These are phyloP conservation scores for Huntiella decipiens DNA, from an alignment of 2,329 filamentous ascomycete species.

Conservation along the genomic window DNA sequence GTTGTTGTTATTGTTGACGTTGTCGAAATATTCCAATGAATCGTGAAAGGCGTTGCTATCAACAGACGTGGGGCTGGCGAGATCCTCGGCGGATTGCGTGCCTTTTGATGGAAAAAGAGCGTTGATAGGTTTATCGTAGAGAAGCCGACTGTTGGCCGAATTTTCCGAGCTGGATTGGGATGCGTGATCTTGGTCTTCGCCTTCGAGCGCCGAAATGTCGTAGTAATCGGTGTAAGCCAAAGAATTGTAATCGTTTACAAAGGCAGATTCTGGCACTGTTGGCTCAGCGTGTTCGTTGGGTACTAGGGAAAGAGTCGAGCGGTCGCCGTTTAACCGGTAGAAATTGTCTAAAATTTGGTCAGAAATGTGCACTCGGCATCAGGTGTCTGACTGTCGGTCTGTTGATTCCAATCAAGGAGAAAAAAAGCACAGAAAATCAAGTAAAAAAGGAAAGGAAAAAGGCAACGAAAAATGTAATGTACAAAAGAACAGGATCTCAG, in stretches of 20 bases:
- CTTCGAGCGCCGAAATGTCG: no score
- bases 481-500: background rate
- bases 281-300: no score
- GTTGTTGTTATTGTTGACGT: slow-evolving; percentile 28
- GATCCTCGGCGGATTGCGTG: slow-evolving; percentile 8
- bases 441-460: slow-evolving; percentile 2
- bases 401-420: no score
- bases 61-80: slow-evolving; percentile 11
- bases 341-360: background rate
- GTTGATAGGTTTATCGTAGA: background rate
- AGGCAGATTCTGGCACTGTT: no score
- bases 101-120: slow-evolving; percentile 2
- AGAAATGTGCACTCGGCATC: no score
- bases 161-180: no score
- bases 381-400: no score
- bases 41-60: slow-evolving; percentile 18
- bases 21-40: slow-evolving; percentile 12
- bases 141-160: no score
- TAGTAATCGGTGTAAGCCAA: no score
- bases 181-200: no score
- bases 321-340: slow-evolving; percentile 1
- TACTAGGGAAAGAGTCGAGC: background rate
- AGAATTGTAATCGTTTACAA: no score
- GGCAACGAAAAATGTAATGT: background rate
- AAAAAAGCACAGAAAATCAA: background rate